Evolutionary conservation across 1,139 yeast species (phyloP), one percentile per base, ranked within the genome.

Genomic region (Taiozyma onychis): DNA sequence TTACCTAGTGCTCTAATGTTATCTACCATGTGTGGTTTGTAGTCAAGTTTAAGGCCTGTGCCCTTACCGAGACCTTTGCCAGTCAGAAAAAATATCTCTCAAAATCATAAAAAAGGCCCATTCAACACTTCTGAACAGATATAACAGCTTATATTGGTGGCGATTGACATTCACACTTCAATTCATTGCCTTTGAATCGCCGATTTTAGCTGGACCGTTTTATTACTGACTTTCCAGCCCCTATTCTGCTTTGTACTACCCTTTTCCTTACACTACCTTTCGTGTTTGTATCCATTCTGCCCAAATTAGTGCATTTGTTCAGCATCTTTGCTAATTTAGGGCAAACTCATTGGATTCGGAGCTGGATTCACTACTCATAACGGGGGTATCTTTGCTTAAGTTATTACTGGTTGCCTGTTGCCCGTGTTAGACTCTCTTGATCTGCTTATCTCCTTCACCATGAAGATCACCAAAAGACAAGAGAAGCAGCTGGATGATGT

Each of bases 401-500:
- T 8, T 10, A 27, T 27, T 5, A 9, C 11, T n/a, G 14, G 18
- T 6, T 32, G 18, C 9, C 6, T 2, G 9, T 14, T 32, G 3
- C 16, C 6, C 13, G 16, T 4, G 35, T 11, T 32, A 8, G 5
- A 32, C 18, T 37, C 14, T 18, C 6, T 37, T 37, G 39, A 35
- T 37, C 39, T 37, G 24, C 21, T 10, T 18, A 16, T 37, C 13
- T 37, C 24, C 39, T 2, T 37, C 42, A 48, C 22, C 10, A 58
- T 61, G 65, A 52, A 55, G 44, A 58, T 60, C 47, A 54, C 63
- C 3, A 61, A 57, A 48, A 59, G 61, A 46, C 60, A 60, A 41
- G 60, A 59, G 41, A 57, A 56, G 37, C 51, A 54, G 10, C 44
- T 57, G 13, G 52, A 53, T 3, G 60, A 61, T 26, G 49, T 55